Base-by-base conservation (phyloP, 176 grass and related monocot genomes). In the Carex parvula region DNA sequence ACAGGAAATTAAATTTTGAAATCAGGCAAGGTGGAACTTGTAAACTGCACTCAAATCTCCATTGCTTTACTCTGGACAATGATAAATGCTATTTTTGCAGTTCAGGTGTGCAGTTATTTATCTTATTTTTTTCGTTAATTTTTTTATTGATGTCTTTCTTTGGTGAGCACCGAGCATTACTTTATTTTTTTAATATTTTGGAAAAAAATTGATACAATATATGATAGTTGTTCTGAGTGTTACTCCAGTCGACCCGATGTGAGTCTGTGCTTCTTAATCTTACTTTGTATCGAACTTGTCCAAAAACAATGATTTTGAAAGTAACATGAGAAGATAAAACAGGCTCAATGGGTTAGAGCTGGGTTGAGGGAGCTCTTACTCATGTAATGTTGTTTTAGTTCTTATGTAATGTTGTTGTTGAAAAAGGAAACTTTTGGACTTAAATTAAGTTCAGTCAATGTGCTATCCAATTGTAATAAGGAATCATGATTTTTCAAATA, bases 41-140 rank as follows among this genome's bases (percentile, higher is more conserved):
- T 72, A 79, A 90, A 67, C 77, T 90, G 29, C 92, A 93, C 83
- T 91, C 92, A 9, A 84, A 89, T 66, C 85, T 89, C 84, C 81
- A 89, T 83, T 85, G 85, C 59, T 94, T 93, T 85, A 46, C 59
- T 81, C 67, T 75, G 8, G 91, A 90, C 42, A 85, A 90, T 64
- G 89, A 79, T 61, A 92, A 73, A 78, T 93, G 86, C 81, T 90
- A 68, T 79, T 88, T 86, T 44, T 94, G 88, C 71, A 81, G 88
- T 87, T 90, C 92, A 77, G 95, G 92, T 95, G 74, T 66, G 57
- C 85, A 48, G 64, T 81, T 73, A 32, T 77, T 76, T 21, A 29
- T 7, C 48, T 55, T 17, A 48, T 15, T 55, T 76, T 54, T 76
- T 76, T 76, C 44, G 14, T 32, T 76, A 55, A 55, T 22, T 22